Percentiles rank a stretch among this genome's conserved stretches.
phyloP scores from a whole-genome alignment of 306 rosid species.

The Rosa persica region DNA sequence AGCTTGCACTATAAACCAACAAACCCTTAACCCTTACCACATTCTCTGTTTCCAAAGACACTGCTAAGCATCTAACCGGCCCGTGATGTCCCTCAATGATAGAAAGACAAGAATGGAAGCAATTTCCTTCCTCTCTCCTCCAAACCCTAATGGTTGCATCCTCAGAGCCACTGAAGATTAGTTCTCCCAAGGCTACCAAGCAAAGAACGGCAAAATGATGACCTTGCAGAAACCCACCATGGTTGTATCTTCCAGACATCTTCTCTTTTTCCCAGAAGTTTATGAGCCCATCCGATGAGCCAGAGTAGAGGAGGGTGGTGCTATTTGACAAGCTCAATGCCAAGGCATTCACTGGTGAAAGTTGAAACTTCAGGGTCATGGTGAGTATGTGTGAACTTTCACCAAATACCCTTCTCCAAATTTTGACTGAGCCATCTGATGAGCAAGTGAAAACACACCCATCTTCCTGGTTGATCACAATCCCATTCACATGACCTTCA shows the following conservation, averaged over 20 bases:
- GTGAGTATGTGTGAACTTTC: constrained; percentile 57
- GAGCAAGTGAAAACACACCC: constrained; percentile 63
- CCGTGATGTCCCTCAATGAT: constrained; percentile 56
- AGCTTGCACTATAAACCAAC: constrained; percentile 55
- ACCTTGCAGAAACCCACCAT: constrained; percentile 56
- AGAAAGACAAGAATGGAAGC: constrained; percentile 44
- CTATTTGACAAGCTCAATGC: constrained; percentile 37
- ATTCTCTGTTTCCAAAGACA: constrained; percentile 39
- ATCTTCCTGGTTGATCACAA: constrained; percentile 48
- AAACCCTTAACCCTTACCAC: constrained; percentile 35
- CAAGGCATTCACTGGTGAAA: constrained; percentile 42
- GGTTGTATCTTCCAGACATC: constrained; percentile 46
- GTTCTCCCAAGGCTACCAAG: constrained; percentile 40
- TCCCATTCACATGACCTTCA: constrained; percentile 50
- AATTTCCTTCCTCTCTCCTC: constrained; percentile 54
- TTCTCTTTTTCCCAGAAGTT: constrained; percentile 58
- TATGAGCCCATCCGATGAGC: constrained; percentile 50
- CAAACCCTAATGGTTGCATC: constrained; percentile 52
- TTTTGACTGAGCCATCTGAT: constrained; percentile 53
- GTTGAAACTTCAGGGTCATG: constrained; percentile 51
- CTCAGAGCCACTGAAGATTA: constrained; percentile 48
- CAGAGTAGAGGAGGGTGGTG: constrained; percentile 43
- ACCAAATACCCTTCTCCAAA: constrained; percentile 59
- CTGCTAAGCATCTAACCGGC: constrained; percentile 56
- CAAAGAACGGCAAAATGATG: constrained; percentile 53